phyloP scores from a whole-genome alignment of 73 alveolate species.

The Stentor roeselii region DNA sequence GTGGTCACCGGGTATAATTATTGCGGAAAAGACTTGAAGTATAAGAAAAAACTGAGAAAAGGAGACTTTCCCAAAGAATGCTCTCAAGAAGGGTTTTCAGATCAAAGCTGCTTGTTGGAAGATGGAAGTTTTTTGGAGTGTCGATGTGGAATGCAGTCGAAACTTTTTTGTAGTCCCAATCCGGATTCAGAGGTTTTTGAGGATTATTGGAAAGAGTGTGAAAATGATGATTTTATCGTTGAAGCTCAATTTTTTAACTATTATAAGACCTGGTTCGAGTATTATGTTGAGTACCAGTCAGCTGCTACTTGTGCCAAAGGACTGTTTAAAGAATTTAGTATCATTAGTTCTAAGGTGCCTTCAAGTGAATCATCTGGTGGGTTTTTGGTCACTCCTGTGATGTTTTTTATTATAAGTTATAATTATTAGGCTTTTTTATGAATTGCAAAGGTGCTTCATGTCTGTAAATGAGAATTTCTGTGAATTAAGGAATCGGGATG shows the following conservation, averaged over 20 bases:
- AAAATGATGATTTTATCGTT: neutral
- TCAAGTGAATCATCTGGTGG: too few relatives aligned
- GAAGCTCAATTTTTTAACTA: neutral
- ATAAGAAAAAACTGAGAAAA: neutral
- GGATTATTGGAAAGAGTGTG: neutral
- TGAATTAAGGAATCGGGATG: too few relatives aligned
- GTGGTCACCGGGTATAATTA: neutral
- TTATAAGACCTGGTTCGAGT: neutral
- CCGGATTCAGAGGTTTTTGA: conserved; percentile 6
- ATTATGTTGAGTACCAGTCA: conserved; percentile 8
- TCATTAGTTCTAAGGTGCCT: neutral
- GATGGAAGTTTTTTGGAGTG: conserved; percentile 1
- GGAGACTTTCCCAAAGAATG: conserved; percentile 20
- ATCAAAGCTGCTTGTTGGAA: neutral
- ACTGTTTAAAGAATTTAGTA: neutral
- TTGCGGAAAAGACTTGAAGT: neutral
- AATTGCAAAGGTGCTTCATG: too few relatives aligned
- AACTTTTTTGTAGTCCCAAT: neutral
- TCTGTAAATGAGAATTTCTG: too few relatives aligned
- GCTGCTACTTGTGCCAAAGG: neutral
- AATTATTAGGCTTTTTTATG: too few relatives aligned
- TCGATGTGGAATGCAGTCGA: neutral
- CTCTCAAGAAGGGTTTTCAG: neutral
- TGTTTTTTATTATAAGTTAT: too few relatives aligned
- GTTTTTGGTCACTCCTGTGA: too few relatives aligned